A percentile compares a stretch with the other conserved stretches of the same genome.
Conservation (phyloP, 2,329 filamentous ascomycete genomes). For the Shiraia bambusicola region DNA sequence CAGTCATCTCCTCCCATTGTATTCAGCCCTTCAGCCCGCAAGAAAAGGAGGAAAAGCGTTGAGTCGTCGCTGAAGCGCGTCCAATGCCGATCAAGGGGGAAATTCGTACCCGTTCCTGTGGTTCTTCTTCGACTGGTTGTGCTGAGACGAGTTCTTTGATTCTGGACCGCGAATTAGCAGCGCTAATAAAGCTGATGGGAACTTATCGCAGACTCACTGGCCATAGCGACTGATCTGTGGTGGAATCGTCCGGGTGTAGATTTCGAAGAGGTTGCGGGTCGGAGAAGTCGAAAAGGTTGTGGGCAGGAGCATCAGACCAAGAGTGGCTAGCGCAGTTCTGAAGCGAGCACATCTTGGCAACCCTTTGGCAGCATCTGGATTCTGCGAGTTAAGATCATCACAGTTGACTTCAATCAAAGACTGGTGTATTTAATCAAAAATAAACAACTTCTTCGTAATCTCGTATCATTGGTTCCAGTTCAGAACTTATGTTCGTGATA, state of each 20-base stretch:
- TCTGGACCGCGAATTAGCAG: conserved; percentile 57
- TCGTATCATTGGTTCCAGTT: too few relatives aligned
- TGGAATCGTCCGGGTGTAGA: conserved; percentile 33
- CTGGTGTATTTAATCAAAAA: too few relatives aligned
- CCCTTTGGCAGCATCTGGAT: too few relatives aligned
- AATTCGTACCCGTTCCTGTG: conserved; percentile 92
- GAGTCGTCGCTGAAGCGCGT: conserved; percentile 11
- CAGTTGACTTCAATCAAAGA: too few relatives aligned
- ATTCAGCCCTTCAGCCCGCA: not conserved
- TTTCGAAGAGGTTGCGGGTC: conserved; percentile 27
- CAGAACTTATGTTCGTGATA: too few relatives aligned
- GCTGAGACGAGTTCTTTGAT: conserved; percentile 99
- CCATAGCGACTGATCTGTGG: conserved; percentile 60
- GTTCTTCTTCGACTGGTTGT: conserved; percentile 98
- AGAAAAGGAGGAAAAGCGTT: not conserved
- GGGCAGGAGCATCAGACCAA: not conserved
- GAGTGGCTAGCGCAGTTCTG: too few relatives aligned
- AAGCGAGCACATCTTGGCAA: too few relatives aligned
- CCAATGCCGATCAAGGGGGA: conserved; percentile 8
- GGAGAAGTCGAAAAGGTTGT: conserved; percentile 9
- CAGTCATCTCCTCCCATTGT: conserved; percentile 17
- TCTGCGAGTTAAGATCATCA: too few relatives aligned
- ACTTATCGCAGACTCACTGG: conserved; percentile 58
- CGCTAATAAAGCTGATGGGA: not conserved
- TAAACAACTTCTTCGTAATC: too few relatives aligned